Conservation (phyloP, 169 alveolate genomes). For the Perkinsus chesapeaki region DNA sequence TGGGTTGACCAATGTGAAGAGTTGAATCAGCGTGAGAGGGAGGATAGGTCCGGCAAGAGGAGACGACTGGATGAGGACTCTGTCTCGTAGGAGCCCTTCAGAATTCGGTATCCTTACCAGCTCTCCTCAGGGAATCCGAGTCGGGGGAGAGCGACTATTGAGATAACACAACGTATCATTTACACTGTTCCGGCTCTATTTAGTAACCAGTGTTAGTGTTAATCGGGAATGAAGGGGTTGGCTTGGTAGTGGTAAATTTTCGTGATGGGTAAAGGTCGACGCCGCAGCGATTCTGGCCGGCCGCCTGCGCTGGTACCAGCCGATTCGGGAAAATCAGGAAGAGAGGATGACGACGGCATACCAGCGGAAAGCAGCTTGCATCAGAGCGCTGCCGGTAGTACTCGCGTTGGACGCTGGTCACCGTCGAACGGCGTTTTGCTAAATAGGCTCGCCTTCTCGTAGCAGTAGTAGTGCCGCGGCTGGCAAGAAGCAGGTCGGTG, state of each 20-base stretch:
- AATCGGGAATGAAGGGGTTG: background rate
- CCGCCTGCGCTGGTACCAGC: background rate
- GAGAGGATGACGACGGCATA: background rate
- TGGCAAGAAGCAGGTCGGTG: constrained; percentile 17
- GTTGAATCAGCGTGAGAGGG: background rate
- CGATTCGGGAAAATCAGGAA: background rate
- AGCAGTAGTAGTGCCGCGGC: constrained; percentile 12
- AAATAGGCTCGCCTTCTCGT: background rate
- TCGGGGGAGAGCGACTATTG: background rate
- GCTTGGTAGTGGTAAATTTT: background rate
- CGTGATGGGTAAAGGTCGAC: background rate
- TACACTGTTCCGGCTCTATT: background rate
- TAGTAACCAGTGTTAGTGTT: background rate
- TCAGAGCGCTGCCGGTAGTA: constrained; percentile 22
- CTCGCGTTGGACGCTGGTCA: constrained; percentile 20
- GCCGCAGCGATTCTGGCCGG: background rate
- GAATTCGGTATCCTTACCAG: background rate
- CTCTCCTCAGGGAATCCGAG: background rate
- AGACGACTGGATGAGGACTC: background rate
- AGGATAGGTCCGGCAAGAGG: background rate
- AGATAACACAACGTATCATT: background rate
- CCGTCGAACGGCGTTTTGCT: background rate
- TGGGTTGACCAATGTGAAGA: background rate
- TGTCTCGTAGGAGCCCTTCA: background rate
- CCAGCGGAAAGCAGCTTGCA: constrained; percentile 8